Conservation (phyloP, 345 rosid species). For the Syzygium aromaticum region DNA sequence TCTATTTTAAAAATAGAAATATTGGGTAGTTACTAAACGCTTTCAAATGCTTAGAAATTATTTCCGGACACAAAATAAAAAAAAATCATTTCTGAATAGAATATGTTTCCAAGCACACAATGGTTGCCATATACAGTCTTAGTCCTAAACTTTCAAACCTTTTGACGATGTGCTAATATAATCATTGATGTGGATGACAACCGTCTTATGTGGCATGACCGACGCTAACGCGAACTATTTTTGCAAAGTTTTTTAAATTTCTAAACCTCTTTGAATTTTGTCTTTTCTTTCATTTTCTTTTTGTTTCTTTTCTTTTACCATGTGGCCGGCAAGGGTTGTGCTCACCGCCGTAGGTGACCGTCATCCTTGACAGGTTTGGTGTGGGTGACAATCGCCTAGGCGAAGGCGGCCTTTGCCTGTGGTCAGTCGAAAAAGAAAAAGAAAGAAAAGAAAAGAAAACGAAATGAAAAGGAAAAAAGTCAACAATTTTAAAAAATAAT, state of each 20-base stretch:
- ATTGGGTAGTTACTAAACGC: too few relatives aligned
- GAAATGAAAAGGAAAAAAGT: too few relatives aligned
- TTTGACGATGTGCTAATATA: not conserved
- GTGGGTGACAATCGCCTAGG: fast-evolving
- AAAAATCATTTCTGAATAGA: too few relatives aligned
- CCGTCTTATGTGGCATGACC: too few relatives aligned
- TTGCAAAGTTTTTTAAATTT: not conserved
- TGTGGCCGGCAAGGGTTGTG: not conserved
- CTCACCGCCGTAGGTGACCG: fast-evolving
- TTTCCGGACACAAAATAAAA: too few relatives aligned
- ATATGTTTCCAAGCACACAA: fast-evolving
- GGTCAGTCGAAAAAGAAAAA: not conserved
- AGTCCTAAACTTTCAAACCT: not conserved
- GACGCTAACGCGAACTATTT: not conserved
- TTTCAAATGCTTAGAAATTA: too few relatives aligned
- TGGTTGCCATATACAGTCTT: too few relatives aligned
- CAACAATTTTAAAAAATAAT: too few relatives aligned
- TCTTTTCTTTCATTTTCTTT: not conserved
- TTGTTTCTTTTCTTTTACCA: not conserved
- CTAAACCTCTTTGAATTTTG: not conserved
- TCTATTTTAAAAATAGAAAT: too few relatives aligned
- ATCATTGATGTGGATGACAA: not conserved
- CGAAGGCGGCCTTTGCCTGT: not conserved
- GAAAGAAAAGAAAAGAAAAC: not conserved
- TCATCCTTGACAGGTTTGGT: not conserved